Percentiles rank a stretch among this genome's conserved stretches.
These are phyloP conservation scores for Backusella sp. DNA, from an alignment of 192 early-diverging fungal species.

Conservation along the genomic window DNA sequence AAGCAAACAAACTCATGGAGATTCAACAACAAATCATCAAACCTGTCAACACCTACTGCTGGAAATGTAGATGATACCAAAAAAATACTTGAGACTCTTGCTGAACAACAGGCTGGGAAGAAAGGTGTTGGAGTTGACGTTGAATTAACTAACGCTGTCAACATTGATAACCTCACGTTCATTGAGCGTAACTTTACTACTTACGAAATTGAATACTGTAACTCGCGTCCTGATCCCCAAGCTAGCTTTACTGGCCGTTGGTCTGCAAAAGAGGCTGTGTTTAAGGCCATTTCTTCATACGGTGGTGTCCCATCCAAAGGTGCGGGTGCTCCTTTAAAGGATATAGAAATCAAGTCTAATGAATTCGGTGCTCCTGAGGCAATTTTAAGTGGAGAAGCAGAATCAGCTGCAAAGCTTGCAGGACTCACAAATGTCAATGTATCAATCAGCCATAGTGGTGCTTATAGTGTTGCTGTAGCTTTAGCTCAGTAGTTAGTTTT, in stretches of 20 bases:
- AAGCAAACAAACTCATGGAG: slow-evolving; percentile 64
- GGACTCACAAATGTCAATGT: slow-evolving; percentile 80
- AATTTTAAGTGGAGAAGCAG: slow-evolving; percentile 77
- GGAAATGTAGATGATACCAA: slow-evolving; percentile 56
- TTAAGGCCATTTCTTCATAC: slow-evolving; percentile 88
- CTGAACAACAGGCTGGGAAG: slow-evolving; percentile 39
- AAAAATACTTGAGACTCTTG: slow-evolving; percentile 47
- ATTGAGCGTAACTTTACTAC: slow-evolving; percentile 89
- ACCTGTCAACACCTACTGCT: slow-evolving; percentile 26
- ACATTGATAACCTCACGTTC: slow-evolving; percentile 81
- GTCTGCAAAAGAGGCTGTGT: slow-evolving; percentile 95
- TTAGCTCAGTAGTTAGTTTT: slow-evolving; percentile 47
- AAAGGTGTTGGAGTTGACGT: slow-evolving; percentile 85
- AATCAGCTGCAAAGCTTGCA: slow-evolving; percentile 64
- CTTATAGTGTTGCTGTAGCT: slow-evolving; percentile 89
- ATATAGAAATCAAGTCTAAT: slow-evolving; percentile 82
- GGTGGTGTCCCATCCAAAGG: slow-evolving; percentile 72
- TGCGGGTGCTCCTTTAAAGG: slow-evolving; percentile 80
- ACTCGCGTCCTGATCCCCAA: slow-evolving; percentile 63
- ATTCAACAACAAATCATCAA: slow-evolving; percentile 53
- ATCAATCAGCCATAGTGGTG: slow-evolving; percentile 89
- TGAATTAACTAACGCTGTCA: slow-evolving; percentile 81
- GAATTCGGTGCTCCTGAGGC: slow-evolving; percentile 77
- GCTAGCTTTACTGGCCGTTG: slow-evolving; percentile 90
- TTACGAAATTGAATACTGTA: slow-evolving; percentile 78